Percentiles rank a stretch among this genome's conserved stretches.
Conservation (phyloP, 352 stramenopile genomes). For the Pythium scleroteichum region DNA sequence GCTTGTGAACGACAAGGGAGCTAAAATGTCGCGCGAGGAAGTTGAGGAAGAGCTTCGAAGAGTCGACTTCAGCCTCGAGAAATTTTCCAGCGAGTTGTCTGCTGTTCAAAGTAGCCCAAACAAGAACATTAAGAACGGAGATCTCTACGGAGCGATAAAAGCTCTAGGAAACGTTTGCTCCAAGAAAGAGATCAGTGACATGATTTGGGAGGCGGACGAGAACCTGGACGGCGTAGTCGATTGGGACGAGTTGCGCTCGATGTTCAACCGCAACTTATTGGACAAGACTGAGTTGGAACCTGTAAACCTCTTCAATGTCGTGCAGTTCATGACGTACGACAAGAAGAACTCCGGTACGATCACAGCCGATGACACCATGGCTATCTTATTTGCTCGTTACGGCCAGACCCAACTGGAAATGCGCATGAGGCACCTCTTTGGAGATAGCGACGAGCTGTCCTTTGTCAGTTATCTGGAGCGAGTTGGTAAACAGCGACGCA, state of each 20-base stretch:
- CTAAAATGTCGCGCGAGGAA: conserved; percentile 79
- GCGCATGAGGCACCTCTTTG: conserved; percentile 91
- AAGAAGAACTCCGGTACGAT: conserved; percentile 94
- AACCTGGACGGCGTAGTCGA: conserved; percentile 95
- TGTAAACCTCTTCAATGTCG: conserved; percentile 95
- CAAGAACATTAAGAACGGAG: conserved; percentile 88
- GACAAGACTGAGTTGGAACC: conserved; percentile 96
- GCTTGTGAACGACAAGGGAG: conserved; percentile 75
- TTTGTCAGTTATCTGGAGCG: conserved; percentile 84
- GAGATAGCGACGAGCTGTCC: conserved; percentile 79
- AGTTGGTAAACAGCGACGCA: conserved; percentile 70
- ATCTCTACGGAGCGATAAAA: conserved; percentile 94
- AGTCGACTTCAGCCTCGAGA: conserved; percentile 61
- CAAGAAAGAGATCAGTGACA: conserved; percentile 96
- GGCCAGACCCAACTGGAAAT: conserved; percentile 87
- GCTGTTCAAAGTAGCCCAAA: conserved; percentile 50
- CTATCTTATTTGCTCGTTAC: conserved; percentile 95
- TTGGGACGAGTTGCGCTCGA: conserved; percentile 95
- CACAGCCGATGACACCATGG: conserved; percentile 98
- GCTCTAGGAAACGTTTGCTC: conserved; percentile 89
- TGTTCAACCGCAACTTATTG: conserved; percentile 96
- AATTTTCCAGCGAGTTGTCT: conserved; percentile 44
- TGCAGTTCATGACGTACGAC: conserved; percentile 98
- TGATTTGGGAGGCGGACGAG: conserved; percentile 99
- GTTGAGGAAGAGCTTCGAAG: conserved; percentile 76